Evolutionary conservation across 352 stramenopile genomes (phyloP).

Genomic region (Pythium dissotocum): DNA sequence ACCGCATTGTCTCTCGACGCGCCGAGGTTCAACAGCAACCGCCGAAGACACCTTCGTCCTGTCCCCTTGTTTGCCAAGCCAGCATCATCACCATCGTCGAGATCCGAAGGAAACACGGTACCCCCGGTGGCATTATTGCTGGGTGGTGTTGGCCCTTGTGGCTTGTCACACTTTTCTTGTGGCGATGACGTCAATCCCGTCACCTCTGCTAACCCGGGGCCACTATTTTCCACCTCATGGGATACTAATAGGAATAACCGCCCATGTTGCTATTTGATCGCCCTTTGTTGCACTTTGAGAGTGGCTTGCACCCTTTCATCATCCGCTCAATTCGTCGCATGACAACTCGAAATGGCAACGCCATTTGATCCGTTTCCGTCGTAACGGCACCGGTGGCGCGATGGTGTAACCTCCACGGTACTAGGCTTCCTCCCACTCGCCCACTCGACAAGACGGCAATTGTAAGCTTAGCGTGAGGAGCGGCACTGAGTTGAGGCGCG

Average conservation of each 20-base stretch:
- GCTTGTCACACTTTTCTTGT: conserved; percentile 2
- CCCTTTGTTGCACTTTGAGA: not conserved
- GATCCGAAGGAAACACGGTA: not conserved
- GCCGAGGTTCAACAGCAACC: not conserved
- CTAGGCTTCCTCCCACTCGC: not conserved
- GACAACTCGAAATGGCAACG: not conserved
- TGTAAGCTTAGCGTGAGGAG: not conserved
- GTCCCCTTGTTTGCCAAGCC: too few relatives aligned
- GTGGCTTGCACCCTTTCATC: not conserved
- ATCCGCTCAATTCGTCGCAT: not conserved
- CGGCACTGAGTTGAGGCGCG: not conserved
- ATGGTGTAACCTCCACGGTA: not conserved
- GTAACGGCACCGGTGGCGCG: not conserved
- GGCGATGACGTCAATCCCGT: not conserved
- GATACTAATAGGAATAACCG: not conserved
- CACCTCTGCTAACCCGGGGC: not conserved
- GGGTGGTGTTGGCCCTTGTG: not conserved
- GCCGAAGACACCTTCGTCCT: not conserved
- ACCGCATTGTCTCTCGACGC: not conserved
- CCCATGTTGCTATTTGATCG: not conserved
- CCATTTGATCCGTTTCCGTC: not conserved
- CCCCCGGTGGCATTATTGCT: not conserved
- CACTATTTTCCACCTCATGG: not conserved
- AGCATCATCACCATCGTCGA: too few relatives aligned
- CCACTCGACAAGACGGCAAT: not conserved